phyloP scores from a whole-genome alignment of 169 alveolate species.

The Plasmodium yoelii region DNA sequence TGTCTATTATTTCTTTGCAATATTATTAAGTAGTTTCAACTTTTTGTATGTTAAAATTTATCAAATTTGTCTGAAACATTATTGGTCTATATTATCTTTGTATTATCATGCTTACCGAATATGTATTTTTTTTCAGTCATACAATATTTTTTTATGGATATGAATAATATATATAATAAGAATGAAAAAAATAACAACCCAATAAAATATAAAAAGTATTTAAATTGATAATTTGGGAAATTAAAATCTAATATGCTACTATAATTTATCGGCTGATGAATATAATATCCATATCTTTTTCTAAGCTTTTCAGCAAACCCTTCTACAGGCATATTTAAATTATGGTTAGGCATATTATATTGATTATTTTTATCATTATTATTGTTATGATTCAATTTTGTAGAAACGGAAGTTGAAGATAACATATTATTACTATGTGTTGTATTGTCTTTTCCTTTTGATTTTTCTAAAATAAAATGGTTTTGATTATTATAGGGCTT shows the following conservation, averaged over 20 bases:
- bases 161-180: slow-evolving; percentile 36
- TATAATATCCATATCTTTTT: slow-evolving; percentile 52
- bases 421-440: background rate
- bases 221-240: slow-evolving; percentile 4
- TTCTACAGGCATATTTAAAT: slow-evolving; percentile 6
- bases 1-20: no score
- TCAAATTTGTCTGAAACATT: no score
- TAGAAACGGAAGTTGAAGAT: no score
- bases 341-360: slow-evolving; percentile 11
- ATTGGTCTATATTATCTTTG: no score
- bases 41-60: no score
- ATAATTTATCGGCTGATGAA: slow-evolving; percentile 27
- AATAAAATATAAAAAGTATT: slow-evolving; percentile 29
- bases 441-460: slow-evolving; percentile 1
- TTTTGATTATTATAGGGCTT: slow-evolving; percentile 44
- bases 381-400: background rate
- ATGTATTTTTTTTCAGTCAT: background rate
- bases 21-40: no score
- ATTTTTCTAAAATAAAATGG: slow-evolving; percentile 40
- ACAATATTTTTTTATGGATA: slow-evolving; percentile 40
- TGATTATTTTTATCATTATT: background rate
- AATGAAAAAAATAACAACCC: slow-evolving; percentile 40
- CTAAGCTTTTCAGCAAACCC: slow-evolving; percentile 42
- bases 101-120: no score
- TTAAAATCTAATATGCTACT: slow-evolving; percentile 18